Percentiles rank a stretch among this genome's conserved stretches.
These are phyloP conservation scores for Acer yangbiense DNA, from an alignment of 345 rosid species.

Conservation along the genomic window DNA sequence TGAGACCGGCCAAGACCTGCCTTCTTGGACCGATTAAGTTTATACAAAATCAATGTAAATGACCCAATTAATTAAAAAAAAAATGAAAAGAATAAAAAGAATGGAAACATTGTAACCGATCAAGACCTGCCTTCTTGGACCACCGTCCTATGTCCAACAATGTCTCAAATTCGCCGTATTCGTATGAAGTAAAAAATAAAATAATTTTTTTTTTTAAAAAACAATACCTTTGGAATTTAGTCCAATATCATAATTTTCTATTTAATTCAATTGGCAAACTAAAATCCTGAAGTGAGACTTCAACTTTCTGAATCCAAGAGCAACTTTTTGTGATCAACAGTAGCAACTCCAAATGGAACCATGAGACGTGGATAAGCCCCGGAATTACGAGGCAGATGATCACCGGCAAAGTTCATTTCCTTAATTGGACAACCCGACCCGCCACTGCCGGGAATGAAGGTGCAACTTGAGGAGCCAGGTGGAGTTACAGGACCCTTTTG, in stretches of 20 bases:
- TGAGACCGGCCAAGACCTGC: no score
- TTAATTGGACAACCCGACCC: constrained; percentile 46
- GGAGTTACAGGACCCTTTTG: constrained; percentile 44
- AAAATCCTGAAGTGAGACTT: background rate
- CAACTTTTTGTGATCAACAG: constrained; percentile 13
- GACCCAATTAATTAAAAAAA: background rate
- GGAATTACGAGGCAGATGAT: constrained; percentile 15
- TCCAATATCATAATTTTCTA: background rate
- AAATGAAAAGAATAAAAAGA: constrained; percentile 13
- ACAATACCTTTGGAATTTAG: background rate
- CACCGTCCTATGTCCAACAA: no score
- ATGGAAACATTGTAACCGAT: background rate
- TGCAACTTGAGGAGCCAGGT: constrained; percentile 54
- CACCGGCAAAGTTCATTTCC: constrained; percentile 44
- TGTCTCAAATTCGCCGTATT: no score
- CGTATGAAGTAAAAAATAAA: no score
- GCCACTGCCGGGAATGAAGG: constrained; percentile 48
- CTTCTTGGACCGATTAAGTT: no score
- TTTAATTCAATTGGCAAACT: background rate
- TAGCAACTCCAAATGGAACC: constrained; percentile 33
- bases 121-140: background rate
- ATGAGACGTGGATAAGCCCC: constrained; percentile 28
- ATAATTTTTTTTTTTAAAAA: no score
- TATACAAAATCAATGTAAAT: no score
- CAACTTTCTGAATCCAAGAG: background rate